Evolutionary conservation across 1,284 basidiomycete genomes (phyloP), one percentile per base, ranked within the genome.

Genomic region (Veloboletus limbatus): DNA sequence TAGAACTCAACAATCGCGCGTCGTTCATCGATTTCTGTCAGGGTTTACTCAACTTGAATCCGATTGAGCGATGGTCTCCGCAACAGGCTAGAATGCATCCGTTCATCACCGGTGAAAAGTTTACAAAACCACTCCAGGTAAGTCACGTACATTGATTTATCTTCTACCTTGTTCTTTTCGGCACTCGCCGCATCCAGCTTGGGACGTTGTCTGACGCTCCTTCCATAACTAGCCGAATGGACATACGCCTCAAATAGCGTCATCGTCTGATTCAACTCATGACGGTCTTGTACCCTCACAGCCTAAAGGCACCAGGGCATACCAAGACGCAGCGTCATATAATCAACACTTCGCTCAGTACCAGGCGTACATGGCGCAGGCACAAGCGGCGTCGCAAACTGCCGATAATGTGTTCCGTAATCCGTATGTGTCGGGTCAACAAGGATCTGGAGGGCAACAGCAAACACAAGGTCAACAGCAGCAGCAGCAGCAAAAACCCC

Each of bases 11-110:
- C n/a, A n/a, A n/a, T n/a, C n/a, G n/a, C n/a, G n/a, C n/a, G 48
- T 88, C 94, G 14, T 98, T 99, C 69, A 92, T 97, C 69, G 95
- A 99, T 72, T 99, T 99, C 71, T 96, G 96, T 51, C 85, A 92
- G 62, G 96, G 96, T 16, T 73, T 99, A 31, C 75, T 99, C 48
- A 89, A 97, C 66, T 75, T 98, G 72, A 93, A 99, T 62, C 96
- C 97, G 14, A 84, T 95, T 49, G 88, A 92, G 58, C 78, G 96
- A 49, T 99, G 96, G 97, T 90, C 95, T 8, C 96, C 97, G 22
- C 93, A 97, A 63, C 95, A 99, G 70, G 96, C 96, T 30, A 80
- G 89, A 48, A 74, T 91, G 64, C 97, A 99, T 69, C 96, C 96
- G 4, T 99, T 99, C 70, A 97, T 99, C 59, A 97, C 94, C 9